Conservation (phyloP, 352 stramenopile species). For the Elongisporangium anandrum region DNA sequence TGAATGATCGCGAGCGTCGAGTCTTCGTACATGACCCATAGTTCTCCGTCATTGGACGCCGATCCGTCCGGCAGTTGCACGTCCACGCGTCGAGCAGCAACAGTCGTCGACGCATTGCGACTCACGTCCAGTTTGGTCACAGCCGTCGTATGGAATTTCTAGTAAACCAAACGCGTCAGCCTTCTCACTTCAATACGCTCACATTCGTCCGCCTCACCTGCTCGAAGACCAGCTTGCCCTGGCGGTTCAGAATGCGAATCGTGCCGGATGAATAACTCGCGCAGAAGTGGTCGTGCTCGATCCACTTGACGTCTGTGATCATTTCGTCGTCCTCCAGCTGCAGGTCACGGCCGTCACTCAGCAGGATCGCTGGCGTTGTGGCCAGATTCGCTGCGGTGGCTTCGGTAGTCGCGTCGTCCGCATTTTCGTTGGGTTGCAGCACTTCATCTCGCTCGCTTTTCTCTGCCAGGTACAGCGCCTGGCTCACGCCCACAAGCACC, state of each 20-base stretch:
- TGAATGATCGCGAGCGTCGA: slow-evolving; percentile 76
- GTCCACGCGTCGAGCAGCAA: slow-evolving; percentile 21
- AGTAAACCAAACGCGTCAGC: background rate
- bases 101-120: slow-evolving; percentile 22
- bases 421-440: background rate
- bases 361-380: slow-evolving; percentile 2
- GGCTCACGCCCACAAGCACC: slow-evolving; percentile 36
- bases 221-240: slow-evolving; percentile 51
- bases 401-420: slow-evolving; percentile 1
- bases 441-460: slow-evolving; percentile 2
- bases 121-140: slow-evolving; percentile 56
- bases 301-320: slow-evolving; percentile 65
- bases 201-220: slow-evolving; percentile 20
- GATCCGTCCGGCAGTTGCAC: slow-evolving; percentile 16
- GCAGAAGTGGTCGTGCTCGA: slow-evolving; percentile 47
- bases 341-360: slow-evolving; percentile 24
- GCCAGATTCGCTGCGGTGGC: slow-evolving; percentile 5
- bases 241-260: slow-evolving; percentile 50
- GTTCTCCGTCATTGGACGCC: slow-evolving; percentile 34
- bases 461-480: slow-evolving; percentile 26
- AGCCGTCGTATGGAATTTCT: slow-evolving; percentile 45
- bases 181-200: background rate
- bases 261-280: slow-evolving; percentile 54
- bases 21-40: slow-evolving; percentile 80
- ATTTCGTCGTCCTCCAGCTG: slow-evolving; percentile 37